These are phyloP conservation scores for Meyerozyma smithsonii DNA, from an alignment of 1,139 yeast species.

Conservation along the genomic window DNA sequence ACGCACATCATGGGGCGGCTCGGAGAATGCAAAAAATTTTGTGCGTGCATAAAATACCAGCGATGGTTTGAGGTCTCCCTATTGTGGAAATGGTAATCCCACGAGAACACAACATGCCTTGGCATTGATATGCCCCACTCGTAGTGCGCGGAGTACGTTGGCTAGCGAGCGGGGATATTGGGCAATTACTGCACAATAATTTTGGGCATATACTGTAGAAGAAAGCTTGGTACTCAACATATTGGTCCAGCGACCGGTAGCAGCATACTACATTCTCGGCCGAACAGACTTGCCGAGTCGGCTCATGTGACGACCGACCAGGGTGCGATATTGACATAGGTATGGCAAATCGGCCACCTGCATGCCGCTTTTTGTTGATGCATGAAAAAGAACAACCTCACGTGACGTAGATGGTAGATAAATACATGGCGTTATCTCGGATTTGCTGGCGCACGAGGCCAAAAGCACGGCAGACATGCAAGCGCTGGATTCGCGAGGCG, in stretches of 20 bases:
- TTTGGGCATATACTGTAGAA: too few species aligned
- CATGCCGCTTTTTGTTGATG: neutral
- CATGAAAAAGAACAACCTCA: neutral
- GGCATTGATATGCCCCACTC: neutral
- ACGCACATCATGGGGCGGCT: constrained; percentile 1
- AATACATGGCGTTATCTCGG: neutral
- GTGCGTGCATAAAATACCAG: neutral
- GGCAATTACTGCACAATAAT: neutral
- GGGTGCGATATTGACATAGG: neutral
- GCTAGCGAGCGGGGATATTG: neutral
- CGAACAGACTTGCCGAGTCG: too few species aligned
- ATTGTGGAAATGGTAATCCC: constrained; percentile 1
- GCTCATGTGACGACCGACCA: neutral
- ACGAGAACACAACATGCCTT: neutral
- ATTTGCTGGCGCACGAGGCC: neutral
- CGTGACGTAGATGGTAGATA: neutral
- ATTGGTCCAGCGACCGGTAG: too few species aligned
- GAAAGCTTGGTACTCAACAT: too few species aligned
- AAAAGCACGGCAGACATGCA: too few species aligned
- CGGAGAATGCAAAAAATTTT: neutral
- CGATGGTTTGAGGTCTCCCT: neutral
- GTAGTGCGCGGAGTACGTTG: neutral
- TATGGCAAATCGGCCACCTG: neutral
- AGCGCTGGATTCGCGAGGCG: neutral
- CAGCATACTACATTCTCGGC: too few species aligned